Evolutionary conservation across 2,329 filamentous ascomycete species (phyloP).

Genomic region (Verticillium longisporum): DNA sequence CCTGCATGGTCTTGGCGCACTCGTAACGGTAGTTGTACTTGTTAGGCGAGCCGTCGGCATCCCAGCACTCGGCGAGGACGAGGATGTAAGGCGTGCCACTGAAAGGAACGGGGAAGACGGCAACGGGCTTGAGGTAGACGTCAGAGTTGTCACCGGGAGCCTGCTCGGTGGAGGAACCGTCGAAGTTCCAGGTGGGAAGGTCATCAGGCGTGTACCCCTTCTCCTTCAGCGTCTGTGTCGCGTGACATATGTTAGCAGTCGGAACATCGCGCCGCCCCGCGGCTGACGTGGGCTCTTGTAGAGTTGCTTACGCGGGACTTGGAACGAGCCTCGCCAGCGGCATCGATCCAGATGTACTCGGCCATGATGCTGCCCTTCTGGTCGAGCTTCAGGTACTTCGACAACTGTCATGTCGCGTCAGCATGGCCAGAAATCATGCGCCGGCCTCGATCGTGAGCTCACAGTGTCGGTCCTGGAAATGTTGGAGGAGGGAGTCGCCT

Average conservation of each 20-base stretch:
- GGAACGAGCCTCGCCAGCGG: slow-evolving; percentile 75
- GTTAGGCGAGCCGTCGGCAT: slow-evolving; percentile 90
- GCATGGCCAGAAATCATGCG: slow-evolving; percentile 1
- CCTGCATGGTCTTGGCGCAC: slow-evolving; percentile 81
- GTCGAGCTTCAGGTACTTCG: slow-evolving; percentile 86
- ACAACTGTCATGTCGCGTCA: slow-evolving; percentile 50
- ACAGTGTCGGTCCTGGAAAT: slow-evolving; percentile 26
- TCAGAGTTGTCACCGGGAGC: slow-evolving; percentile 94
- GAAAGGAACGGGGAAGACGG: slow-evolving; percentile 89
- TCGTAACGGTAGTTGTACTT: slow-evolving; percentile 98
- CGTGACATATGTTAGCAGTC: slow-evolving; percentile 5
- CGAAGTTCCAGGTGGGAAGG: slow-evolving; percentile 50
- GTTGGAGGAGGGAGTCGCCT: slow-evolving; percentile 20
- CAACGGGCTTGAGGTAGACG: slow-evolving; percentile 88
- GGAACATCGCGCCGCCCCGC: background rate
- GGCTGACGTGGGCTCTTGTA: background rate
- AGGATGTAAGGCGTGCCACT: slow-evolving; percentile 85
- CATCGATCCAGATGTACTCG: slow-evolving; percentile 96
- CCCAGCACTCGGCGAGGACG: slow-evolving; percentile 92
- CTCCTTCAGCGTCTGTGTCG: slow-evolving; percentile 40
- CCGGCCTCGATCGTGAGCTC: slow-evolving; percentile 8
- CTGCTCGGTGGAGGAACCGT: slow-evolving; percentile 84
- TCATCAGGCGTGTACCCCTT: slow-evolving; percentile 43
- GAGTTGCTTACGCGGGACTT: slow-evolving; percentile 80
- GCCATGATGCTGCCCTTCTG: slow-evolving; percentile 86